These are phyloP conservation scores for Crithidia bombi DNA, from an alignment of 208 protist species.

Conservation along the genomic window DNA sequence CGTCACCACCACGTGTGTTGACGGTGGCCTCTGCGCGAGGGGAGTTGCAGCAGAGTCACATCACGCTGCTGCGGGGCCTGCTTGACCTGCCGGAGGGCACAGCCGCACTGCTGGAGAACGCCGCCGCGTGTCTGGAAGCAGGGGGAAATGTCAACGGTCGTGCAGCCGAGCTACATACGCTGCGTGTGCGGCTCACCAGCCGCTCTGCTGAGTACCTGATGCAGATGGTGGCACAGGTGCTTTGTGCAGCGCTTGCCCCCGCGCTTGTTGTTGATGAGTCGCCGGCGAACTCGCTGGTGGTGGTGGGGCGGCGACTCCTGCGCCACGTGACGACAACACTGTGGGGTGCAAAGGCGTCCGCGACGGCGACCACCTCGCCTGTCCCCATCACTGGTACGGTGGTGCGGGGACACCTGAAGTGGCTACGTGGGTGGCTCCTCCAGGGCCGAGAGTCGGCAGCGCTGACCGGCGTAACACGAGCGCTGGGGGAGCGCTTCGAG, in stretches of 20 bases:
- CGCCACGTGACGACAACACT: constrained; percentile 10
- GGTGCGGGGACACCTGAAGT: constrained; percentile 62
- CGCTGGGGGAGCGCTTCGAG: constrained; percentile 66
- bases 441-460: constrained; percentile 22
- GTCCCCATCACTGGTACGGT: constrained; percentile 17
- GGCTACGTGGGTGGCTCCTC: constrained; percentile 80
- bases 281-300: constrained; percentile 1
- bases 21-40: constrained; percentile 6
- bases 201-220: constrained; percentile 16
- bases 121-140: no score
- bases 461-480: constrained; percentile 18
- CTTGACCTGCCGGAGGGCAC: constrained; percentile 17
- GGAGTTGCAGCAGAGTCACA: constrained; percentile 7
- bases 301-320: neutral
- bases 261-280: neutral
- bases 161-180: neutral
- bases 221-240: constrained; percentile 8
- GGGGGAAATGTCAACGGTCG: neutral
- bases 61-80: constrained; percentile 21
- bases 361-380: neutral
- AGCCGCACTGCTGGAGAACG: neutral
- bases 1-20: neutral
- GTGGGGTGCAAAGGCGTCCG: neutral
- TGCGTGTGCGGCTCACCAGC: constrained; percentile 20
- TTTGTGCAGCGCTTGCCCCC: constrained; percentile 1